Percentiles rank a stretch among this genome's conserved stretches.
These are phyloP conservation scores for Millerozyma acaciae DNA, from an alignment of 805 yeast species.

Conservation along the genomic window DNA sequence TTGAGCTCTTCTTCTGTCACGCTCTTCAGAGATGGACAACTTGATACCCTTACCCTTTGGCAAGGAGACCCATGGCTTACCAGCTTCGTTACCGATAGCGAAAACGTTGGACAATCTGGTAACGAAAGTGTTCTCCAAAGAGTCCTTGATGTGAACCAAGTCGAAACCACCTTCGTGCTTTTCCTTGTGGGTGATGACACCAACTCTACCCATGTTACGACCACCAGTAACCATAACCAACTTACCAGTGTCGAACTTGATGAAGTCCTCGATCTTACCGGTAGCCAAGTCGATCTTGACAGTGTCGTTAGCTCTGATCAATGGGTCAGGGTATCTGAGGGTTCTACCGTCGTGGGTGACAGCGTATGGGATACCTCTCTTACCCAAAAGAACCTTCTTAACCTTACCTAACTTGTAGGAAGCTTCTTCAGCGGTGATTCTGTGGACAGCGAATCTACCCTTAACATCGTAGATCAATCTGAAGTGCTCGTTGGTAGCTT, in stretches of 20 bases:
- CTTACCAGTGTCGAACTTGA: constrained; percentile 38
- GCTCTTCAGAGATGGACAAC: constrained; percentile 40
- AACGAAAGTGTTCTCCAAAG: constrained; percentile 40
- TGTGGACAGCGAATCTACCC: constrained; percentile 99
- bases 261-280: constrained; percentile 73
- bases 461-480: constrained; percentile 97
- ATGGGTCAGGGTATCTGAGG: constrained; percentile 98
- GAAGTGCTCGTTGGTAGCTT: constrained; percentile 99
- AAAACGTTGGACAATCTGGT: constrained; percentile 41
- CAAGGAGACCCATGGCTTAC: constrained; percentile 37
- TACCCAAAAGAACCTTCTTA: constrained; percentile 96
- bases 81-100: constrained; percentile 40
- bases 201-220: constrained; percentile 42
- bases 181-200: constrained; percentile 41
- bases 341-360: constrained; percentile 99
- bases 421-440: constrained; percentile 98
- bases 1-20: constrained; percentile 45
- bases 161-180: constrained; percentile 43
- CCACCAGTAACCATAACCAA: constrained; percentile 43
- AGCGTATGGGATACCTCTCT: constrained; percentile 96
- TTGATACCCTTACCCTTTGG: constrained; percentile 46
- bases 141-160: constrained; percentile 40
- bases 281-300: constrained; percentile 95
- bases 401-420: constrained; percentile 97
- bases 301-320: constrained; percentile 94